Conservation (phyloP, 78 protist species). For the Polysphondylium violaceum region DNA sequence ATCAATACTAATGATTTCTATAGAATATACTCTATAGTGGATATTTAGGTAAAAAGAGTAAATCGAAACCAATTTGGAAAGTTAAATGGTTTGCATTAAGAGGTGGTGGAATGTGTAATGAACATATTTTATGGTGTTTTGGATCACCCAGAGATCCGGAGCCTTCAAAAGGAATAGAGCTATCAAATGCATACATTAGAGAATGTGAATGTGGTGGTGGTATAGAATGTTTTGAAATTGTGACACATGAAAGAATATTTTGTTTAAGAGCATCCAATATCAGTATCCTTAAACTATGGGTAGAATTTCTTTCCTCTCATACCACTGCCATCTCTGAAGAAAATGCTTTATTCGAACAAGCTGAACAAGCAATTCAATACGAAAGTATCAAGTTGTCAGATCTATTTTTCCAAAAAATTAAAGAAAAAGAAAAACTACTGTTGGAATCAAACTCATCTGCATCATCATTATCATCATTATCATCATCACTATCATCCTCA, state of each 20-base stretch:
- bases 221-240: conserved; percentile 60
- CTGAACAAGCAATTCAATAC: conserved; percentile 23
- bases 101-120: conserved; percentile 29
- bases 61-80: conserved; percentile 31
- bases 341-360: conserved; percentile 50
- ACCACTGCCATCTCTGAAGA: conserved; percentile 65
- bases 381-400: conserved; percentile 35
- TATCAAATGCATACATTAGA: conserved; percentile 49
- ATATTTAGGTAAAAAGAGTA: conserved; percentile 59
- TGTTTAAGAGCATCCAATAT: conserved; percentile 39
- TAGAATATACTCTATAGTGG: conserved; percentile 56
- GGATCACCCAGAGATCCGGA: conserved; percentile 59
- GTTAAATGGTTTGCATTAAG: conserved; percentile 58
- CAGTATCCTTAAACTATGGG: conserved; percentile 35
- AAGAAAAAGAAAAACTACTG: too few relatives aligned
- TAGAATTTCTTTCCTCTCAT: conserved; percentile 48
- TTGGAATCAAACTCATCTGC: too few relatives aligned
- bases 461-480: too few relatives aligned
- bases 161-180: conserved; percentile 18
- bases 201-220: conserved; percentile 68
- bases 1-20: too few relatives aligned
- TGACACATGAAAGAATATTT: conserved; percentile 47
- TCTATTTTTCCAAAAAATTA: too few relatives aligned
- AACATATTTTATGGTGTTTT: conserved; percentile 51
- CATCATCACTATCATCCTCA: too few relatives aligned